Percentiles rank a stretch among this genome's conserved stretches.
Evolutionary conservation across 1,139 yeast species (phyloP).

Genomic region (Diutina catenulata): DNA sequence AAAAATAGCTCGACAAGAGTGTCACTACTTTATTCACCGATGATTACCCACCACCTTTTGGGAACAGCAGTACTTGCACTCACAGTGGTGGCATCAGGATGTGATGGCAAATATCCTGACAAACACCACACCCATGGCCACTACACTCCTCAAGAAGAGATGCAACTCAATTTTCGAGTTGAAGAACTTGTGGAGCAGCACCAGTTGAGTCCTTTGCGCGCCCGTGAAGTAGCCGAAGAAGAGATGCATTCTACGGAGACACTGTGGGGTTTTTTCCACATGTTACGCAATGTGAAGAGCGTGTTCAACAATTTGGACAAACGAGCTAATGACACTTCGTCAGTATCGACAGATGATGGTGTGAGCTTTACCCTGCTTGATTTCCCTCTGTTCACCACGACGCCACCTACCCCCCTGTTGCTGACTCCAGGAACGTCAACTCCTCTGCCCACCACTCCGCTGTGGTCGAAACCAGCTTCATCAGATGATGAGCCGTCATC

Average conservation of each 20-base stretch:
- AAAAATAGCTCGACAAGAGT: no score
- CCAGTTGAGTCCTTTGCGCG: background rate
- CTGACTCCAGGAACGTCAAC: no score
- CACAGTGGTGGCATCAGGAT: no score
- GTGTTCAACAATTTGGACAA: background rate
- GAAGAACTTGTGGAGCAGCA: background rate
- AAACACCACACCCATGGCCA: background rate
- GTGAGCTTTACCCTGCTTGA: no score
- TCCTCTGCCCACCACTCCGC: no score
- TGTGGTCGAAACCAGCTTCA: no score
- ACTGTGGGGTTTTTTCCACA: constrained; percentile 3
- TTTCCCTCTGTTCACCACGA: no score
- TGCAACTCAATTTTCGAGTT: background rate
- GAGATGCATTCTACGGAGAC: constrained; percentile 3
- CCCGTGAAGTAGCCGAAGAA: background rate
- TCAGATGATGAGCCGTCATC: no score
- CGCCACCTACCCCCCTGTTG: no score
- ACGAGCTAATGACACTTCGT: constrained; percentile 1
- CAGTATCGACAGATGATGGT: background rate
- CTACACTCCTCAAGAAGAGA: constrained; percentile 4
- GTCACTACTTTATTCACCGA: no score
- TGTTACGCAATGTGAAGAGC: constrained; percentile 3
- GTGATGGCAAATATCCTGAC: no score
- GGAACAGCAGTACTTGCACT: background rate
- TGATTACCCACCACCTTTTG: no score